Evolutionary conservation across 2,329 filamentous ascomycete genomes (phyloP), one percentile per base, ranked within the genome.

Genomic region (Diplodia scrobiculata): DNA sequence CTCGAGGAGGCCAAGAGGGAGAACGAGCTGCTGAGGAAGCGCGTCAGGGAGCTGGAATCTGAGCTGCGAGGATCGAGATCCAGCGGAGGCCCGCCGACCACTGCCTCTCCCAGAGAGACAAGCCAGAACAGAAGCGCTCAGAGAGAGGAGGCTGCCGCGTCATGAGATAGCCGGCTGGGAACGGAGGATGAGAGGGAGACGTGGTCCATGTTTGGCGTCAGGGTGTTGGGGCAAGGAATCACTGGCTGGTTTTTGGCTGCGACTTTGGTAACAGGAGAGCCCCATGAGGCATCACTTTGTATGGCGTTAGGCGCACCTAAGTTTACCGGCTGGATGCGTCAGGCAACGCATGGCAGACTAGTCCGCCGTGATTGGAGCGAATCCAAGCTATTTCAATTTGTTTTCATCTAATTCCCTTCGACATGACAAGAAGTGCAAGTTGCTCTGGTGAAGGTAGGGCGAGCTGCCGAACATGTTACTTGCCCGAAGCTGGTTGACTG

Each of bases 1-100:
- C 72, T 83, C 65, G 81, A 83, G 68, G 78, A 79, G 62, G 81
- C 81, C 41, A 83, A 83, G 74, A 73, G 73, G 52, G 81, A 83
- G 73, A 83, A 83, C 72, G 81, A 83, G 55, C 68, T 71, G 45
- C 70, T 83, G 67, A 79, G 80, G 68, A 77, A 79, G 69, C 76
- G 80, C 65, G 81, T 83, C n/a, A 74, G 79, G 62, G 78, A 81
- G 63, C 69, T 83, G 60, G 81, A 83, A 69, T 66, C 75, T 71
- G 67, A 68, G 66, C 68, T 74, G 74, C 73, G 73, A 71, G 78
- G 68, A 58, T 76, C 75, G 66, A 71, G 70, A 19, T 73, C 66
- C 69, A 65, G 71, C 29, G 59, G 53, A n/a, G 38, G 21, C 38
- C 29, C 52, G 14, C 70, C 70, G 17, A 58, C 65, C 10, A 68